Evolutionary conservation across 2,329 filamentous ascomycete genomes (phyloP), one percentile per base, ranked within the genome.

Genomic region (Ophiostoma pallidulum): DNA sequence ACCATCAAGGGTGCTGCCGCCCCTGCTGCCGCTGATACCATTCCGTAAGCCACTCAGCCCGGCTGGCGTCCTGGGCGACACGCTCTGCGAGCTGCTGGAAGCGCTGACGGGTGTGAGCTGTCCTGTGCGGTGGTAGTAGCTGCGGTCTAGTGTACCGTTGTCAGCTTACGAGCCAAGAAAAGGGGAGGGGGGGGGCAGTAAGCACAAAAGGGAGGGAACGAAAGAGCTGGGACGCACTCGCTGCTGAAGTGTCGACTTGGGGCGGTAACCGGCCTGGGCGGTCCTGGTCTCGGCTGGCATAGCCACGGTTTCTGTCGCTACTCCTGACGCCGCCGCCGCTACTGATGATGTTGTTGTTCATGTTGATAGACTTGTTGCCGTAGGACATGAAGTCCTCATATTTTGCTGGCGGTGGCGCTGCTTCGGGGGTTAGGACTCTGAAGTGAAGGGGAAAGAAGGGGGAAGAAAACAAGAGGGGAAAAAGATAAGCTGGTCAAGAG

Each of bases 61-160:
- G 49, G 65, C 68, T 22, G 76, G 72, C 13, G 77, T 79, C 47
- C 73, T 69, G 8, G 83, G 82, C n/a, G 84, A 86, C 22, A 75
- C 69, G 49, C 74, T 76, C 53, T 71, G 74, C 35, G 78, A 80
- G 43, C 74, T 74, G 55, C 73, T 75, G 19, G 73, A 73, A 48
- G 72, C 73, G 62, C 80, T 86, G 42, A 75, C 67, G 42, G 81
- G 81, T 10, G 81, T 86, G 48, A 82, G 65, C 60, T 82, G 73
- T 45, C 73, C 75, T 43, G 73, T 70, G 33, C 68, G 73, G 51
- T n/a, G n/a, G n/a, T 71, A 59, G 56, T 72, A 82, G 20, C 70
- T 67, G 49, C 70, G 69, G 56, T 82, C 77, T 82, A 52, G 56
- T 82, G 77, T 82, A 52, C 4, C 8, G 14, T 42, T 22, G 61